phyloP scores from a whole-genome alignment of 345 rosid genomes.

The Euclidium syriacum region DNA sequence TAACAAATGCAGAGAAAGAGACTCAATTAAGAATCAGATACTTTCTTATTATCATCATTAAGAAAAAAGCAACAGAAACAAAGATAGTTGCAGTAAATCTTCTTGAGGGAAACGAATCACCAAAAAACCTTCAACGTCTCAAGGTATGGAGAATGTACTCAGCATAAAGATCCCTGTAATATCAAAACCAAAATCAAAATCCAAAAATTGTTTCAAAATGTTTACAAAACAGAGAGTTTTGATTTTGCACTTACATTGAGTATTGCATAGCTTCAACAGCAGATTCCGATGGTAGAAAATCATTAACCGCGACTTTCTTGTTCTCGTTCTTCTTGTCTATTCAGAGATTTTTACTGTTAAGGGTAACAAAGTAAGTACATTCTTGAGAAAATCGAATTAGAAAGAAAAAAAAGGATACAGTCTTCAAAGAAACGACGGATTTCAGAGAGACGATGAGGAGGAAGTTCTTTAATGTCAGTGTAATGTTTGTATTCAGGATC shows the following conservation, averaged over 20 bases:
- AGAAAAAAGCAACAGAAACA: conserved; percentile 18
- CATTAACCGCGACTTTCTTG: conserved; percentile 96
- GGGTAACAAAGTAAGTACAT: background rate
- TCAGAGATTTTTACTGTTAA: conserved; percentile 16
- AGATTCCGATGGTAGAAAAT: conserved; percentile 57
- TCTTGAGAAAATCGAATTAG: background rate
- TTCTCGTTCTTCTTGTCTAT: conserved; percentile 96
- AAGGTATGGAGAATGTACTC: conserved; percentile 73
- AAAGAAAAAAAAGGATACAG: conserved; percentile 48
- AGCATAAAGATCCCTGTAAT: conserved; percentile 87
- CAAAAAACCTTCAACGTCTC: conserved; percentile 47
- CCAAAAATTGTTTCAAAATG: background rate
- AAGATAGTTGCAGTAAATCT: background rate
- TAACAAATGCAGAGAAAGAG: conserved; percentile 7
- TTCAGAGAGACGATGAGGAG: conserved; percentile 96
- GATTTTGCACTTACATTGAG: conserved; percentile 95
- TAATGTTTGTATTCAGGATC: conserved; percentile 93
- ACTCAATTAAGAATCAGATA: background rate
- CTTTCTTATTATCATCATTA: conserved; percentile 9
- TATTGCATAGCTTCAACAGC: conserved; percentile 77
- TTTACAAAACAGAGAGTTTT: background rate
- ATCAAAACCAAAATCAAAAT: background rate
- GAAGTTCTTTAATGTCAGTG: conserved; percentile 78
- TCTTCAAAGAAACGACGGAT: conserved; percentile 98
- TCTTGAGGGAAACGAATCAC: no score